Evolutionary conservation across 169 alveolate species (phyloP), one percentile per base, ranked within the genome.

Genomic region (Plasmodium blacklocki): DNA sequence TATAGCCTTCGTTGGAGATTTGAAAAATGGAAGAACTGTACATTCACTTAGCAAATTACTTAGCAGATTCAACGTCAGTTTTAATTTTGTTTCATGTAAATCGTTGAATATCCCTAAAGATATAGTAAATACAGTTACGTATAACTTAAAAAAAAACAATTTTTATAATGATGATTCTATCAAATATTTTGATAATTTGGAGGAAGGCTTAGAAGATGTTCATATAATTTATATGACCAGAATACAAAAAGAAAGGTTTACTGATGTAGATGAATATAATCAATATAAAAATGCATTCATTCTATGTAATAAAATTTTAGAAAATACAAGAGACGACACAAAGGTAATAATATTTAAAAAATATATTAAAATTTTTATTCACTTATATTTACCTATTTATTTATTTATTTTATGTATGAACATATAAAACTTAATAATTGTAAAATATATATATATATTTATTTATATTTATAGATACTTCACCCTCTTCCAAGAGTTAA

Each of bases 401-500:
- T 26, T 26, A 26, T 32, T 32, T 32, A 32, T 19, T 60, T 60
- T 60, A 21, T 88, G 2, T 39, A 39, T 39, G 11, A 39, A 39
- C 11, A 60, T 76, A 75, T 54, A 54, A 14, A 11, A n/a, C 4
- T 54, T 54, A 4, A 15, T 54, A 4, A 8, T 5, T 39, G 47
- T 39, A 39, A 39, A 39, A 39, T 39, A 32, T 4, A 32, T 52
- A 52, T 8, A 52, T 52, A 29, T 12, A 39, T 59, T 9, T 39
- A 21, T 56, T 8, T n/a, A 26, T 26, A 39, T 56, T 56, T 50
- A 21, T 83, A 93, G 95, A 86, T 93, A n/a, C 74, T 93, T 66
- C 97, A 95, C 63, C 97, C 97, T 14, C 94, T 95, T 18, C 97
- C 97, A 45, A 94, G 97, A 62, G 93, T 93, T 52, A 93, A 89